phyloP scores from a whole-genome alignment of 495 filamentous ascomycete genomes.

The Xanthoparmelia taractica region DNA sequence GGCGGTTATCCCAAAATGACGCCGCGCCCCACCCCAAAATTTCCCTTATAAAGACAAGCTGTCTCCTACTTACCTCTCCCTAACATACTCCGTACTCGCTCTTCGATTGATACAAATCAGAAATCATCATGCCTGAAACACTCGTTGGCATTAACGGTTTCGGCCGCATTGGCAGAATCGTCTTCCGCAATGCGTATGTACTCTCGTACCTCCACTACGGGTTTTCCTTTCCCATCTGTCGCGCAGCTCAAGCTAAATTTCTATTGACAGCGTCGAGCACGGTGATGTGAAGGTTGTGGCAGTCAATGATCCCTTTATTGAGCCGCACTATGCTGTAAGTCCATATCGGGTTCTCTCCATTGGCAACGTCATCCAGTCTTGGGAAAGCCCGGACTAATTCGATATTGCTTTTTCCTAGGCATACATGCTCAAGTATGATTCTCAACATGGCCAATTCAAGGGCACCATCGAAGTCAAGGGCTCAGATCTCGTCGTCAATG shows the following conservation, averaged over 20 bases:
- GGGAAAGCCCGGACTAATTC: background rate
- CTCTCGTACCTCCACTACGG: conserved; percentile 23
- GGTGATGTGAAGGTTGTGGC: conserved; percentile 81
- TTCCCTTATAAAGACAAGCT: background rate
- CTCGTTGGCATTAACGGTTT: conserved; percentile 95
- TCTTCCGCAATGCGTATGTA: conserved; percentile 75
- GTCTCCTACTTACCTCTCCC: background rate
- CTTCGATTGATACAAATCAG: background rate
- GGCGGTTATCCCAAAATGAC: conserved; percentile 9
- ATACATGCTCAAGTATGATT: conserved; percentile 99
- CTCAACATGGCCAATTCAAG: conserved; percentile 94
- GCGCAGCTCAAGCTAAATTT: conserved; percentile 18
- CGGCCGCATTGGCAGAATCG: conserved; percentile 97
- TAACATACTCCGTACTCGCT: background rate
- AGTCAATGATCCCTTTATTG: conserved; percentile 99
- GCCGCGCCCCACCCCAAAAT: conserved; percentile 9
- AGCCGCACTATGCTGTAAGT: conserved; percentile 93
- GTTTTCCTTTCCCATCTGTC: conserved; percentile 21
- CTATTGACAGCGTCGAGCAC: conserved; percentile 66
- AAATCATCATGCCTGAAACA: conserved; percentile 21
- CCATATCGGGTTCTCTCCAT: conserved; percentile 2
- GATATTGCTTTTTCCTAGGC: conserved; percentile 44
- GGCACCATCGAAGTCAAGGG: conserved; percentile 69
- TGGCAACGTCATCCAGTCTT: background rate
- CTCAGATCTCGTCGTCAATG: conserved; percentile 78